A percentile compares a stretch with the other conserved stretches of the same genome.
These are phyloP conservation scores for Paracorniculantispora psalliotae DNA, from an alignment of 2,329 filamentous ascomycete genomes.

Conservation along the genomic window DNA sequence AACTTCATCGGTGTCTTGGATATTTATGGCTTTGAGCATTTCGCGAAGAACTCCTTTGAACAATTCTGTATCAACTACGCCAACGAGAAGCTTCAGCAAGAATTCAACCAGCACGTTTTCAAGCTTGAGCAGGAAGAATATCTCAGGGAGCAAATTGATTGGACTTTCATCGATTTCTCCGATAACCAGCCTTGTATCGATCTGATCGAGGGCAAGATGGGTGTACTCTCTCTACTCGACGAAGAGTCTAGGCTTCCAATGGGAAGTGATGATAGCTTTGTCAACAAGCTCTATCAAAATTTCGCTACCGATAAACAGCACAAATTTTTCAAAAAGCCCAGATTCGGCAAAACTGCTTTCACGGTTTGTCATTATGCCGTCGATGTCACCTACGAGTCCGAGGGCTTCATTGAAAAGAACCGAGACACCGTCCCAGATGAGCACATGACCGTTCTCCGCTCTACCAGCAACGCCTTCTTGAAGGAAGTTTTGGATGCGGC, in stretches of 20 bases:
- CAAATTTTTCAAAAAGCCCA: slow-evolving; percentile 96
- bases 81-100: slow-evolving; percentile 97
- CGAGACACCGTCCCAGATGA: slow-evolving; percentile 97
- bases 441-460: slow-evolving; percentile 87
- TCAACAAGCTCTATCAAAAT: slow-evolving; percentile 92
- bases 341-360: slow-evolving; percentile 95
- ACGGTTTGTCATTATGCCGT: slow-evolving; percentile 98
- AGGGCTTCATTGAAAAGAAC: slow-evolving; percentile 99
- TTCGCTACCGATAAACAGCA: slow-evolving; percentile 78
- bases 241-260: slow-evolving; percentile 96
- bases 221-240: slow-evolving; percentile 85
- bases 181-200: slow-evolving; percentile 99
- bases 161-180: slow-evolving; percentile 99
- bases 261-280: slow-evolving; percentile 95
- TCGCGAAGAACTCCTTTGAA: slow-evolving; percentile 98
- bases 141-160: slow-evolving; percentile 91
- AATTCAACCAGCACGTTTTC: slow-evolving; percentile 99
- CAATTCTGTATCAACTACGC: slow-evolving; percentile 99
- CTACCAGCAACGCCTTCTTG: slow-evolving; percentile 81
- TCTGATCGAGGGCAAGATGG: slow-evolving; percentile 93
- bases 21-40: slow-evolving; percentile 99
- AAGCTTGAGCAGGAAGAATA: slow-evolving; percentile 99
- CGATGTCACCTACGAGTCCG: slow-evolving; percentile 97
- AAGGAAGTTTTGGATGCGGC: slow-evolving; percentile 80
- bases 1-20: slow-evolving; percentile 98